Percentiles rank a stretch among this genome's conserved stretches.
These are phyloP conservation scores for Tribonema minus DNA, from an alignment of 108 stramenopile species.

Conservation along the genomic window DNA sequence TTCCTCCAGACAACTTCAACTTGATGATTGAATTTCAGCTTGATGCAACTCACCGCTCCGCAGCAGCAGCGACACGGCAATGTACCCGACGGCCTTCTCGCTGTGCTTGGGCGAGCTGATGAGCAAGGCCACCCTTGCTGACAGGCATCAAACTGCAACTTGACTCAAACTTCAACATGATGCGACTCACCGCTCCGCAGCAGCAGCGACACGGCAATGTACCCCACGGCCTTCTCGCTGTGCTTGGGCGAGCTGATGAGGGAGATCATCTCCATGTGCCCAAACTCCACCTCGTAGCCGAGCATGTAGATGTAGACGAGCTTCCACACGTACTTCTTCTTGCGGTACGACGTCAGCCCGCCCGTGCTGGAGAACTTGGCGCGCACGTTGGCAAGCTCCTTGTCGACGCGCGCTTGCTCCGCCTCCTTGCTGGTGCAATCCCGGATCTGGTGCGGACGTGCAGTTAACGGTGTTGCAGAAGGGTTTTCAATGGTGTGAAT, in stretches of 20 bases:
- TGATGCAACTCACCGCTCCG: too few species aligned
- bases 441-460: too few species aligned
- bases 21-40: too few species aligned
- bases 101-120: conserved; percentile 74
- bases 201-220: conserved; percentile 82
- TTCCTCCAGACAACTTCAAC: too few species aligned
- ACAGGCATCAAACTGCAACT: too few species aligned
- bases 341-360: conserved; percentile 75
- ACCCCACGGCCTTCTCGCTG: conserved; percentile 91
- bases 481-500: too few species aligned
- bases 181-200: too few species aligned
- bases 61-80: conserved; percentile 74
- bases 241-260: conserved; percentile 80
- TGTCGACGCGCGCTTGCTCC: conserved; percentile 83
- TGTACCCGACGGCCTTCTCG: conserved; percentile 89
- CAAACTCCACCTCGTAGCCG: conserved; percentile 99
- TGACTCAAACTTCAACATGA: too few species aligned
- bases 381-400: conserved; percentile 97
- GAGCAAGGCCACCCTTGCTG: conserved; percentile 74
- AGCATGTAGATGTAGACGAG: conserved; percentile 94
- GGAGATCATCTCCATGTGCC: conserved; percentile 82
- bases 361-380: conserved; percentile 82
- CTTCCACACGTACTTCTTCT: conserved; percentile 99
- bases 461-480: too few species aligned
- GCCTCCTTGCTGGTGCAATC: conserved; percentile 64